These are phyloP conservation scores for Ligustrum vulgare DNA, from an alignment of 257 asterid species.

Conservation along the genomic window DNA sequence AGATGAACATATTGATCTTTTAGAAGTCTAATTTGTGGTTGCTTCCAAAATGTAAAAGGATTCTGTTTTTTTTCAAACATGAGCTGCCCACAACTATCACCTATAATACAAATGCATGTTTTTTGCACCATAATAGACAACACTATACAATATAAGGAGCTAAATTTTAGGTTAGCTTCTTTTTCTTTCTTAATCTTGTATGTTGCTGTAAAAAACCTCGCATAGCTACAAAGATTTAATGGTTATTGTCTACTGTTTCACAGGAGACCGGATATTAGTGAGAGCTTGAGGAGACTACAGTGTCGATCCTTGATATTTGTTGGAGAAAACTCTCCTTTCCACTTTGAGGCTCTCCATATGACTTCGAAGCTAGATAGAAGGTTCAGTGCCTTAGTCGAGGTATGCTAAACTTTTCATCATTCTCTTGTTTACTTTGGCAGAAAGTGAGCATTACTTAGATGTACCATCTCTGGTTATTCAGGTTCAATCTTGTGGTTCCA, in stretches of 20 bases:
- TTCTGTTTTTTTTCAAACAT: not conserved
- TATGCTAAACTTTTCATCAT: slow-evolving; percentile 14
- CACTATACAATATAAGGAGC: not conserved
- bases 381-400: slow-evolving; percentile 74
- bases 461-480: slow-evolving; percentile 13
- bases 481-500: slow-evolving; percentile 79
- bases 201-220: not conserved
- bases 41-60: not conserved
- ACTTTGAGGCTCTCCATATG: slow-evolving; percentile 71
- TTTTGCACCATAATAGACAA: not conserved
- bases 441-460: not conserved
- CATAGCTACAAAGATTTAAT: not conserved
- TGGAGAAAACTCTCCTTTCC: slow-evolving; percentile 74
- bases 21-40: not conserved
- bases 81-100: not conserved
- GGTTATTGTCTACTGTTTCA: slow-evolving; percentile 14
- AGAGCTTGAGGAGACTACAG: slow-evolving; percentile 49
- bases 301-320: slow-evolving; percentile 69
- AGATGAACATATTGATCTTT: not conserved
- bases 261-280: slow-evolving; percentile 72
- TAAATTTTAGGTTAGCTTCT: not conserved
- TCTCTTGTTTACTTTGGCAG: not conserved
- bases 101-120: not conserved
- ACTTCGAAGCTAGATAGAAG: slow-evolving; percentile 63
- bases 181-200: not conserved